phyloP scores from a whole-genome alignment of 306 rosid genomes.

The Sicyos baderoa region DNA sequence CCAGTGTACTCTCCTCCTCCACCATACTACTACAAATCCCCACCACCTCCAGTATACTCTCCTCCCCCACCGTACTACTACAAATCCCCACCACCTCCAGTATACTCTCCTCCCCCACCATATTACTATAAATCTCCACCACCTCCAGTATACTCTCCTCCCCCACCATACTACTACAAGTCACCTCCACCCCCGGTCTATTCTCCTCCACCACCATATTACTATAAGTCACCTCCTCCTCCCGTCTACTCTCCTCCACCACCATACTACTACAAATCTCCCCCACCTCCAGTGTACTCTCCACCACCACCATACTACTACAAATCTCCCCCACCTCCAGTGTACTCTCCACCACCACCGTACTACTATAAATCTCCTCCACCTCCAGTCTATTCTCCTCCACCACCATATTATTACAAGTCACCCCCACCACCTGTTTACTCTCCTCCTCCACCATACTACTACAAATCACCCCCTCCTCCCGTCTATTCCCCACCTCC shows the following conservation, averaged over 20 bases:
- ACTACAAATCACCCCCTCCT: too few relatives aligned
- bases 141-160: conserved; percentile 13
- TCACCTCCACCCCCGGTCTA: too few relatives aligned
- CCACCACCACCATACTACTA: not conserved
- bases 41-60: not conserved
- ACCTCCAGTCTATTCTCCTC: conserved; percentile 22
- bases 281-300: not conserved
- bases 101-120: not conserved
- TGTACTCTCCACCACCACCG: not conserved
- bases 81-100: not conserved
- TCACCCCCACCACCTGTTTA: conserved; percentile 27
- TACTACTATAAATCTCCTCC: not conserved
- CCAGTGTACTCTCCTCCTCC: conserved; percentile 23
- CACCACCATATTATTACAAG: not conserved
- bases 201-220: conserved; percentile 21
- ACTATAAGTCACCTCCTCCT: too few relatives aligned
- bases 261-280: not conserved
- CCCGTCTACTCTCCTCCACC: conserved; percentile 17
- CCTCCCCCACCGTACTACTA: not conserved
- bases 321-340: conserved; percentile 23
- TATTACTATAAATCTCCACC: conserved; percentile 22
- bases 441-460: conserved; percentile 19
- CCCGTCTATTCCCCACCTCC: conserved; percentile 15
- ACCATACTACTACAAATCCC: not conserved
- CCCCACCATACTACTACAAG: not conserved